phyloP scores from a whole-genome alignment of 306 rosid genomes.

The Prosopis cineraria region DNA sequence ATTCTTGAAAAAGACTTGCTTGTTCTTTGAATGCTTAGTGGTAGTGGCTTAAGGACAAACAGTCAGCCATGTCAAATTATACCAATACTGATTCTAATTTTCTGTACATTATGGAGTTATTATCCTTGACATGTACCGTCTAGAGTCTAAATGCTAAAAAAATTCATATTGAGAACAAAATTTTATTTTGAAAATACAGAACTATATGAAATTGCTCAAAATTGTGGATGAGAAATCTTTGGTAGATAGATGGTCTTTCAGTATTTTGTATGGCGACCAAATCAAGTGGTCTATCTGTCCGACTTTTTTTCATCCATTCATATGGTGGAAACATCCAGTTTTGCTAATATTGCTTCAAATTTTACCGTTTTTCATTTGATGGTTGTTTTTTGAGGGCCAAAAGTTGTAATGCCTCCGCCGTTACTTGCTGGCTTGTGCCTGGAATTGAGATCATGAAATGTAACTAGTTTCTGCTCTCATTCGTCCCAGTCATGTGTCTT shows the following conservation, averaged over 20 bases:
- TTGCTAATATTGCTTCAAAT: not conserved
- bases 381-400: not conserved
- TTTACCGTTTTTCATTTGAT: slow-evolving; percentile 7
- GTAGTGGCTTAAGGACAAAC: not conserved
- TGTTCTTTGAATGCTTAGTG: not conserved
- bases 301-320: slow-evolving; percentile 5
- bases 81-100: not conserved
- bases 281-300: not conserved
- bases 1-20: slow-evolving; percentile 11
- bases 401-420: too few species aligned
- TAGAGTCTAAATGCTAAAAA: slow-evolving; percentile 18
- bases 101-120: too few species aligned
- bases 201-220: slow-evolving; percentile 21
- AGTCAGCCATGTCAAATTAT: slow-evolving; percentile 3
- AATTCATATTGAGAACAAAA: not conserved
- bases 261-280: slow-evolving; percentile 6
- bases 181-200: not conserved
- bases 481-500: slow-evolving; percentile 21
- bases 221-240: slow-evolving; percentile 21
- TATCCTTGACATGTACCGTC: slow-evolving; percentile 15
- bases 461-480: slow-evolving; percentile 22
- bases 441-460: slow-evolving; percentile 31
- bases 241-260: slow-evolving; percentile 17
- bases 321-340: slow-evolving; percentile 9
- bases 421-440: not conserved